Evolutionary conservation across 2,329 filamentous ascomycete genomes (phyloP), one percentile per base, ranked within the genome.

Genomic region (Aspergillus tanneri): DNA sequence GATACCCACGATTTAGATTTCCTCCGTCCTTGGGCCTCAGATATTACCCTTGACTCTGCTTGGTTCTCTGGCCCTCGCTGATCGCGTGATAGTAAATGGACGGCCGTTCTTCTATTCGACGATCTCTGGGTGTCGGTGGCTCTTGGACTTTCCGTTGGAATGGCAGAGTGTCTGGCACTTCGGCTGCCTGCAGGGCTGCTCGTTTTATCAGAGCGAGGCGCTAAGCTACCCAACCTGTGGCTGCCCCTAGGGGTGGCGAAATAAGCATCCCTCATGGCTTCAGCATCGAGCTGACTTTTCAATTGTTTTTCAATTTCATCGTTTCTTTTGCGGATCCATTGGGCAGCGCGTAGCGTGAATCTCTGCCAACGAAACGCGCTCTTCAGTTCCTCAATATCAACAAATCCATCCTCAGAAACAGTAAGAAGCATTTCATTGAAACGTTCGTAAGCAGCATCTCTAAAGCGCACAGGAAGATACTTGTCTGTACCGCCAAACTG

Each of bases 301-400:
- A 83, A 67, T 1, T 68, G 62, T 2, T 57, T 43, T 16, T 70
- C 61, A 34, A 84, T 71, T 49, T 82, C 76, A 5, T 62, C 56
- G 24, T 68, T 65, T 16, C 77, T 71, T 6, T 58, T 54, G 46
- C 72, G 70, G 16, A 73, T 67, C 77, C 80, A 83, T 14, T 68
- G 57, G 1, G 75, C 63, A 5, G 75, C 60, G 7, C 70, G 62
- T 1, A 73, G 53, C 5, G 78, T 59, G 43, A 82, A 79, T 2
- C 64, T 56, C 0, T 68, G 56, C 79, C 80, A 84, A 3, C 73
- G 69, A 57, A 76, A 85, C 2, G 59, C 53, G 2, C 63, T 59
- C 27, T 72, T 69, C 4, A 85, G 54, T 1, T 57, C 61, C 3
- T 72, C 70, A 21, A 79, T 60, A 34, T 78, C 72, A 11, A 75